Evolutionary conservation across 2,329 filamentous ascomycete species (phyloP).

Genomic region (Fusarium scirpi): DNA sequence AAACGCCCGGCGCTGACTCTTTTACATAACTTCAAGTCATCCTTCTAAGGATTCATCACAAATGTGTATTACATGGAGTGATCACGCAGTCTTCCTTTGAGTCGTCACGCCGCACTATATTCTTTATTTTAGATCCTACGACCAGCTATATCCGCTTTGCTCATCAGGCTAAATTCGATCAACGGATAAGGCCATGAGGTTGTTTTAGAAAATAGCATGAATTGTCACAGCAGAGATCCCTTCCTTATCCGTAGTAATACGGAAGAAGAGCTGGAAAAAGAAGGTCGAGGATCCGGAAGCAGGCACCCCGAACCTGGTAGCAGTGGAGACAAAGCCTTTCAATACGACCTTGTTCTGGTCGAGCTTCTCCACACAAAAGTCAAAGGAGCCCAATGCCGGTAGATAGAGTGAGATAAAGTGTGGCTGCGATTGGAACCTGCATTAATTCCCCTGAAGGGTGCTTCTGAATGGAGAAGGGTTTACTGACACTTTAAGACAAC

Average conservation of each 20-base stretch:
- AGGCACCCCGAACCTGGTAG: constrained; percentile 11
- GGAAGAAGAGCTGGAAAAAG: constrained; percentile 12
- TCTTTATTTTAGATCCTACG: not conserved
- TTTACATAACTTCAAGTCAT: not conserved
- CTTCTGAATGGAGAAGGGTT: not conserved
- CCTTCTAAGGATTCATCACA: not conserved
- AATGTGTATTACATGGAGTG: not conserved
- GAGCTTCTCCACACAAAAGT: not conserved
- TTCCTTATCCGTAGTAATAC: constrained; percentile 15
- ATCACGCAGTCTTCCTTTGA: not conserved
- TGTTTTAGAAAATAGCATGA: not conserved
- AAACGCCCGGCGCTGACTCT: not conserved
- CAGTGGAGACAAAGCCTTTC: not conserved
- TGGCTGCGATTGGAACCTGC: constrained; percentile 2
- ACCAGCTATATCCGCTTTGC: not conserved
- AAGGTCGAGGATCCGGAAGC: constrained; percentile 16
- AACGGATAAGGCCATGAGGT: constrained; percentile 6
- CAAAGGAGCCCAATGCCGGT: constrained; percentile 4
- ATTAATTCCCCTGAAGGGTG: not conserved
- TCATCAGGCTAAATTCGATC: constrained; percentile 11
- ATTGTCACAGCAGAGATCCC: not conserved
- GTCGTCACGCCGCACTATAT: not conserved
- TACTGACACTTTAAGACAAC: not conserved
- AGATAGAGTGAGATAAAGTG: constrained; percentile 11
- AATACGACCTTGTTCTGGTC: not conserved